Percentiles rank a stretch among this genome's conserved stretches.
Conservation (phyloP, 1,284 basidiomycete genomes). For the Phellinidium pouzarii region DNA sequence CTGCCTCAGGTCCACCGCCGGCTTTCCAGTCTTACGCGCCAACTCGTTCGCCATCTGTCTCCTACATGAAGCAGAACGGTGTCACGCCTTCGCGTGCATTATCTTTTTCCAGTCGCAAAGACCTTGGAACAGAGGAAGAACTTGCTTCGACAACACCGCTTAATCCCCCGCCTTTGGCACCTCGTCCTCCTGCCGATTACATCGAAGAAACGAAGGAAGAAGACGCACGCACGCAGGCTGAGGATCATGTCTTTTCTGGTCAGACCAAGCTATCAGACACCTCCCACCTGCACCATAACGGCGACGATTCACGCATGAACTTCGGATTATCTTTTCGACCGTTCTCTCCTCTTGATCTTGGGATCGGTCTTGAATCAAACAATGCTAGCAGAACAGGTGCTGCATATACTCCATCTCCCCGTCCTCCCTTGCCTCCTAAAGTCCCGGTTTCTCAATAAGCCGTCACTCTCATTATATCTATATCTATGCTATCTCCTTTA, state of each 20-base stretch:
- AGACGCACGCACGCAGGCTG: constrained; percentile 41
- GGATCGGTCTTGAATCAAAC: constrained; percentile 16
- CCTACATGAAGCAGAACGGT: constrained; percentile 10
- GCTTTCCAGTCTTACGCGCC: not conserved
- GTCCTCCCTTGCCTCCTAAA: constrained; percentile 24
- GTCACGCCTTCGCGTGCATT: not conserved
- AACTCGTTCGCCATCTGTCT: not conserved
- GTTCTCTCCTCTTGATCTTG: constrained; percentile 25
- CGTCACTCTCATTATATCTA: not conserved
- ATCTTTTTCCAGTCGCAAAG: constrained; percentile 13
- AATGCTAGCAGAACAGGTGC: constrained; percentile 12
- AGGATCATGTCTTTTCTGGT: constrained; percentile 18
- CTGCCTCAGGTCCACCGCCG: constrained; percentile 10
- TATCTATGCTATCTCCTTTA: no score
- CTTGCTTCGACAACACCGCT: constrained; percentile 25
- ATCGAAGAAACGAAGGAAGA: constrained; percentile 72
- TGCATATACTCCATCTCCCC: constrained; percentile 12
- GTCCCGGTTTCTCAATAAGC: constrained; percentile 15
- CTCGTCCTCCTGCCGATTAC: constrained; percentile 67
- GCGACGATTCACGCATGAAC: constrained; percentile 14
- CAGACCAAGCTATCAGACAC: not conserved
- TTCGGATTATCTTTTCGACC: constrained; percentile 25
- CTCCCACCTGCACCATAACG: not conserved
- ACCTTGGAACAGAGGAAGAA: not conserved
- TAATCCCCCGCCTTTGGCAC: constrained; percentile 63